Evolutionary conservation across 805 yeast species (phyloP).

Genomic region (Lipomyces anomalus): DNA sequence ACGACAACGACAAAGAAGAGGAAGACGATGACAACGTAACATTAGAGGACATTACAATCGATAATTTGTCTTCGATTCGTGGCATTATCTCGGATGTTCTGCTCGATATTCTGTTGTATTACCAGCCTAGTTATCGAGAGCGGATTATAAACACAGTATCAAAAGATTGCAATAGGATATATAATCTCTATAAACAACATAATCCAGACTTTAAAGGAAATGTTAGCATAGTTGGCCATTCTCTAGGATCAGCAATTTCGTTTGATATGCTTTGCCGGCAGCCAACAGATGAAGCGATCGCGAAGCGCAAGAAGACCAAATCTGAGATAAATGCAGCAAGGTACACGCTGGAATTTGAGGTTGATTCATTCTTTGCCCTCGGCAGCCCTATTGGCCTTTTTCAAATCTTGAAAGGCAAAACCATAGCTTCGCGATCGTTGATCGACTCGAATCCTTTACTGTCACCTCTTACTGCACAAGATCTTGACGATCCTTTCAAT

Average conservation of each 20-base stretch:
- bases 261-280: constrained; percentile 64
- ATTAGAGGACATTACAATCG: constrained; percentile 66
- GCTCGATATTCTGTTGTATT: constrained; percentile 69
- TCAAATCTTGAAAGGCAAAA: constrained; percentile 61
- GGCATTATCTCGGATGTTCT: constrained; percentile 80
- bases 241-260: constrained; percentile 80
- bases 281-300: constrained; percentile 31
- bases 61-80: constrained; percentile 37
- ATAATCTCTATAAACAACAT: constrained; percentile 49
- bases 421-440: constrained; percentile 37
- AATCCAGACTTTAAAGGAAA: constrained; percentile 76
- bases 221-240: constrained; percentile 83
- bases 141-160: constrained; percentile 61
- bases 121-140: constrained; percentile 61
- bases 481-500: constrained; percentile 17
- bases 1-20: constrained; percentile 24
- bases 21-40: constrained; percentile 38
- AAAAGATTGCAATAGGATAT: constrained; percentile 57
- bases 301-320: constrained; percentile 14
- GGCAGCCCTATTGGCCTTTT: constrained; percentile 92
- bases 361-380: constrained; percentile 67
- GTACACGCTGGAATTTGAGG: constrained; percentile 52
- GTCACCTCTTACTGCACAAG: neutral
- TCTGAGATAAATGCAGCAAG: neutral
- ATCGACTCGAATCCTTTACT: neutral